Evolutionary conservation across 2,329 filamentous ascomycete genomes (phyloP), one percentile per base, ranked within the genome.

Genomic region (Diplodia sapinea): DNA sequence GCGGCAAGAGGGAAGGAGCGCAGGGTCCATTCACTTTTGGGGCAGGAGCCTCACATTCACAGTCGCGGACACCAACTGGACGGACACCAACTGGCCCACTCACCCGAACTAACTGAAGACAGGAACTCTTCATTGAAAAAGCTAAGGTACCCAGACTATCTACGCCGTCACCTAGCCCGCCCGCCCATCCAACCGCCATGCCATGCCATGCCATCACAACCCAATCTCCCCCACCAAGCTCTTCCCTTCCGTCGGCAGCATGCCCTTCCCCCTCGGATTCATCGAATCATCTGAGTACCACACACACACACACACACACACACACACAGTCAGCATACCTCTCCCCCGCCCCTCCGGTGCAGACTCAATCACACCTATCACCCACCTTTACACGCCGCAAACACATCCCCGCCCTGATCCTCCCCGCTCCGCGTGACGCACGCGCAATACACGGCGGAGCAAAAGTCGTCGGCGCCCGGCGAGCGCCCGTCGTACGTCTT

Each of bases 391-490:
- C 23, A n/a, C 54, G 15, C 1, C 40, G 4, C 6, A 33, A 9
- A 52, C 20, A 13, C 20, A 31, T 6, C 2, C 23, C 23, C 23
- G 12, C 54, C 61, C 2, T 17, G 55, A 43, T 31, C 23, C n/a
- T 50, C n/a, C 12, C 55, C 54, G 47, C 40, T 31, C 20, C 54
- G 47, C 33, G 31, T 67, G n/a, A 61, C 13, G 9, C 38, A 49
- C 17, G 52, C 75, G 63, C 75, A 76, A 68, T 74, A 77, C 8
- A 75, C 68, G 0, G 74, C 75, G 50, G 68, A 71, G 29, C 57
- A 23, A 49, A 74, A 75, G 68, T 76, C 75, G 0, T 77, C 76
- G 2, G 75, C 72, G 4, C 75, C 75, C 1, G 75, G 75, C 6
- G 70, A 71, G 17, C 70, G 68, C 4, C 71, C 74, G 5, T 68